Conservation (phyloP, 176 grass and related monocot species). For the Aechmea fasciata region DNA sequence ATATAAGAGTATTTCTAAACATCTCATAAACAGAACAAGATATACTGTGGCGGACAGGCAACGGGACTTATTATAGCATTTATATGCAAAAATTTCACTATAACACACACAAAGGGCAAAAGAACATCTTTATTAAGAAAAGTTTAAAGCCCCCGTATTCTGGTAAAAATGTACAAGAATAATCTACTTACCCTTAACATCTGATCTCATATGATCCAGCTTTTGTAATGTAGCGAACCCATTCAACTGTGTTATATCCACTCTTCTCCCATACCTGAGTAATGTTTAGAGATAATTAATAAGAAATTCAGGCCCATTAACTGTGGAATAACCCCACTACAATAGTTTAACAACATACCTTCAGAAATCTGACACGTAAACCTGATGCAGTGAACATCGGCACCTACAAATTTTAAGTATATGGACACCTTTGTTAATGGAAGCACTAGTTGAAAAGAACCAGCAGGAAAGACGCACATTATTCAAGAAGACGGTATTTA, state of each 20-base stretch:
- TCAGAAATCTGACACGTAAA: constrained; percentile 91
- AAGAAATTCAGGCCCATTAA: neutral
- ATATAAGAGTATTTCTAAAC: too few species aligned
- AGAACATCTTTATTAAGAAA: too few species aligned
- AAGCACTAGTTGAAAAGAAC: neutral
- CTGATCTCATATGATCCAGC: constrained; percentile 99
- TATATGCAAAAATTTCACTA: too few species aligned
- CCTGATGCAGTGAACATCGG: constrained; percentile 99
- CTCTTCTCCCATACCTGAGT: constrained; percentile 99
- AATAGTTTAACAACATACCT: constrained; percentile 37
- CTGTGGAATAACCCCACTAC: neutral
- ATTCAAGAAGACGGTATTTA: too few species aligned
- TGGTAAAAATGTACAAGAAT: neutral
- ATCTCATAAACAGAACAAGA: too few species aligned
- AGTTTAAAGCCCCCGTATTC: too few species aligned
- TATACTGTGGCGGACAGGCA: too few species aligned
- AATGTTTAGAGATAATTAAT: neutral
- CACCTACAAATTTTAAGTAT: constrained; percentile 37
- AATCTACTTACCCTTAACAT: constrained; percentile 36
- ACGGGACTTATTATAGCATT: too few species aligned
- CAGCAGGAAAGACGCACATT: neutral
- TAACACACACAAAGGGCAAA: too few species aligned
- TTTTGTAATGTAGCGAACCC: constrained; percentile 98
- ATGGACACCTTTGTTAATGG: neutral
- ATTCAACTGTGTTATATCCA: constrained; percentile 99